These are phyloP conservation scores for Aspergillus novoparasiticus DNA, from an alignment of 2,329 filamentous ascomycete species.

Conservation along the genomic window DNA sequence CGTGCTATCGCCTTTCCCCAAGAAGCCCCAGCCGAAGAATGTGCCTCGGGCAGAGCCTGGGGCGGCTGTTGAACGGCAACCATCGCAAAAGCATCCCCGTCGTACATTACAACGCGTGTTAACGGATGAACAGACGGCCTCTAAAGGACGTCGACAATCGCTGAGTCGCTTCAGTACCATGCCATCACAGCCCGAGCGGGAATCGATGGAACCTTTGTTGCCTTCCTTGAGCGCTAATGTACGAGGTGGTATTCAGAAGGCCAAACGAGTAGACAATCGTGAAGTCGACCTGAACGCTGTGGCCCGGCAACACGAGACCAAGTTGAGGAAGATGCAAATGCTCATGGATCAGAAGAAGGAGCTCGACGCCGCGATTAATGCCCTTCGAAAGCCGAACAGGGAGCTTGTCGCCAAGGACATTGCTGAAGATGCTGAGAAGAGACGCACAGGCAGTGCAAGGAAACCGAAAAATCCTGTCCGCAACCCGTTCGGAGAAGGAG, in stretches of 20 bases:
- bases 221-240: conserved; percentile 39
- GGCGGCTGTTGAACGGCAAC: conserved; percentile 32
- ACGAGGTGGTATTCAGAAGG: conserved; percentile 48
- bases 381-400: conserved; percentile 51
- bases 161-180: conserved; percentile 47
- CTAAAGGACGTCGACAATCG: conserved; percentile 39
- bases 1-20: conserved; percentile 38
- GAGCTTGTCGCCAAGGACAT: conserved; percentile 49
- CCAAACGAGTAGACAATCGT: conserved; percentile 49
- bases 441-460: conserved; percentile 35
- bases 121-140: conserved; percentile 45
- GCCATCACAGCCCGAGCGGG: conserved; percentile 43
- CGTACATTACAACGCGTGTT: conserved; percentile 49
- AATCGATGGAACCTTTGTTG: conserved; percentile 44
- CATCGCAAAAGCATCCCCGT: conserved; percentile 30
- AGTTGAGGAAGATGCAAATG: conserved; percentile 49
- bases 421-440: conserved; percentile 45
- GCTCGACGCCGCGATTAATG: conserved; percentile 50
- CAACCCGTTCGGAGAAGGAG: conserved; percentile 44
- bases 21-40: conserved; percentile 35
- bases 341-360: conserved; percentile 51
- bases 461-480: conserved; percentile 46
- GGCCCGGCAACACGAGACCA: conserved; percentile 48
- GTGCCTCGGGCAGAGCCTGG: conserved; percentile 34
- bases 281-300: conserved; percentile 52